Evolutionary conservation across 768 basidiomycete species (phyloP).

Genomic region (Pisolithus sp.): DNA sequence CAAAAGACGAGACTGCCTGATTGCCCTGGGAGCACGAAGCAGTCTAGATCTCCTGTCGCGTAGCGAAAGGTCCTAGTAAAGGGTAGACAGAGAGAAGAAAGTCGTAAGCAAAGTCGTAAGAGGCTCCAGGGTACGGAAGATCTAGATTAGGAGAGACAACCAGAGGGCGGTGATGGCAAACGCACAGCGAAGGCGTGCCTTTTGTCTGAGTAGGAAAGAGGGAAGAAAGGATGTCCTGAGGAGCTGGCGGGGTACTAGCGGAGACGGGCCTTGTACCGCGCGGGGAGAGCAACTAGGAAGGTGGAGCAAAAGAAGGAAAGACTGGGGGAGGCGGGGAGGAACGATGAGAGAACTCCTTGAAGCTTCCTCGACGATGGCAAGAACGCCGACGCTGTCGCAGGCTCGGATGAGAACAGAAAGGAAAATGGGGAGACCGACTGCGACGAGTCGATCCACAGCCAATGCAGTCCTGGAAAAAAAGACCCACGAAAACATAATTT

Average conservation of each 20-base stretch:
- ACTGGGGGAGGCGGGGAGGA: conserved; percentile 1
- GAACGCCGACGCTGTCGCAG: conserved; percentile 39
- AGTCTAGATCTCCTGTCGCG: conserved; percentile 38
- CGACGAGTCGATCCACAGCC: conserved; percentile 40
- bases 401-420: conserved; percentile 27
- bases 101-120: conserved; percentile 76
- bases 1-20: conserved; percentile 36
- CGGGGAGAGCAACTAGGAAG: conserved; percentile 5
- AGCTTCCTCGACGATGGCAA: conserved; percentile 31
- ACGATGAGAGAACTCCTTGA: conserved; percentile 21
- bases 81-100: conserved; percentile 32
- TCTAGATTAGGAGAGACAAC: conserved; percentile 27
- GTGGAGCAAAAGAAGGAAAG: not conserved
- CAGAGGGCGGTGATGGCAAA: conserved; percentile 49
- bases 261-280: conserved; percentile 15
- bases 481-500: not conserved
- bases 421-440: conserved; percentile 36
- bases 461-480: conserved; percentile 21
- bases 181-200: conserved; percentile 94
- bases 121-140: conserved; percentile 17
- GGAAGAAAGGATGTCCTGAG: conserved; percentile 15
- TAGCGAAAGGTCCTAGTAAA: conserved; percentile 32
- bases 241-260: conserved; percentile 8
- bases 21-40: conserved; percentile 37
- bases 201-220: conserved; percentile 43